These are phyloP conservation scores for Gaillardinia entomophila DNA, from an alignment of 805 yeast species.

Conservation along the genomic window DNA sequence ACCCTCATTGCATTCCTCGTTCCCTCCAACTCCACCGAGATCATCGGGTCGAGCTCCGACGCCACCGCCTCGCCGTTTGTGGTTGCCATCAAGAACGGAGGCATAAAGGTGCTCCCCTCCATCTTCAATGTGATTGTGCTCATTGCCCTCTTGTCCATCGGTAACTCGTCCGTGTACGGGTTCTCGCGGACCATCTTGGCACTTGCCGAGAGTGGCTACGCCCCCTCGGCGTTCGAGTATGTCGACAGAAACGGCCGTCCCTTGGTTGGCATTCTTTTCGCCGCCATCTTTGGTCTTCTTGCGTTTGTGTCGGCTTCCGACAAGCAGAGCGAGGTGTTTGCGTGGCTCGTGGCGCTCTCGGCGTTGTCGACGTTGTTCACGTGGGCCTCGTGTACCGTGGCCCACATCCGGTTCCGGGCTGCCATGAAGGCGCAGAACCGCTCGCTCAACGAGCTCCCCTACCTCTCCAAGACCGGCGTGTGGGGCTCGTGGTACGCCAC, in stretches of 20 bases:
- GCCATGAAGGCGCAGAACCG: conserved; percentile 16
- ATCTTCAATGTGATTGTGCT: conserved; percentile 38
- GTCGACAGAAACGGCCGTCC: conserved; percentile 39
- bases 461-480: conserved; percentile 16
- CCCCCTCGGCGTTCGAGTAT: conserved; percentile 28
- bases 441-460: conserved; percentile 14
- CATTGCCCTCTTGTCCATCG: conserved; percentile 36
- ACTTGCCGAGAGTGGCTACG: conserved; percentile 35
- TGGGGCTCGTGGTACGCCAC: conserved; percentile 21
- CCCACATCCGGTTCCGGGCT: conserved; percentile 19
- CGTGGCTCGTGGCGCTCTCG: conserved; percentile 22
- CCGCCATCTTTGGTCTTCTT: conserved; percentile 31
- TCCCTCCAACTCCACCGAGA: conserved; percentile 20
- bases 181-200: conserved; percentile 37
- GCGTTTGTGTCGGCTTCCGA: conserved; percentile 38
- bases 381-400: conserved; percentile 20
- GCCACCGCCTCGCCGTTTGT: conserved; percentile 39
- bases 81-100: conserved; percentile 36
- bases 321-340: conserved; percentile 28
- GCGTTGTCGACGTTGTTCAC: conserved; percentile 23
- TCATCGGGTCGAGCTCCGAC: conserved; percentile 19
- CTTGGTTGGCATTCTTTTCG: conserved; percentile 26
- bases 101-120: conserved; percentile 36
- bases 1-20: conserved; percentile 37
- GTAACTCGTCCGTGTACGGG: conserved; percentile 40